Conservation (phyloP, 306 rosid species). For the Luffa acutangula region DNA sequence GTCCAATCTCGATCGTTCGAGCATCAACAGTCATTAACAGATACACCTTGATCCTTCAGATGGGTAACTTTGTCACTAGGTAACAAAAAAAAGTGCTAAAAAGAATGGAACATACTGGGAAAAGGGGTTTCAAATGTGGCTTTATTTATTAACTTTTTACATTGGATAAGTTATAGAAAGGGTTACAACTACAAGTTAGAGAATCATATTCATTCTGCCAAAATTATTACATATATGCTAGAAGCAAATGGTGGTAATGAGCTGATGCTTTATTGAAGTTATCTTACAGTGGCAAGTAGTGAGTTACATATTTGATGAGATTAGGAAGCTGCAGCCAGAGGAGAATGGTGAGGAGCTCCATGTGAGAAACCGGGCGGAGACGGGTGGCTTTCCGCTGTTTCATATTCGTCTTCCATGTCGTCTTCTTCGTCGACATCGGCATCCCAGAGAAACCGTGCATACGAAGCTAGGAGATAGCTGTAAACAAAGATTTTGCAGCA, state of each 20-base stretch:
- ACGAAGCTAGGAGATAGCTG: slow-evolving; percentile 66
- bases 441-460: slow-evolving; percentile 43
- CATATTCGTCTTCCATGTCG: slow-evolving; percentile 13
- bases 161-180: neutral
- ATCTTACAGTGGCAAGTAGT: neutral
- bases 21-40: neutral
- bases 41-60: neutral
- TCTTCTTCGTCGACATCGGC: slow-evolving; percentile 45
- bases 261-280: slow-evolving; percentile 1
- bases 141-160: neutral
- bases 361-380: slow-evolving; percentile 21
- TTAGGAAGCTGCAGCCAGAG: slow-evolving; percentile 37
- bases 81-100: neutral
- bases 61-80: neutral
- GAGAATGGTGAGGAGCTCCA: slow-evolving; percentile 31
- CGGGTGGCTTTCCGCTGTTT: slow-evolving; percentile 16
- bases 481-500: slow-evolving; percentile 1
- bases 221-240: neutral
- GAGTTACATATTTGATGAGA: neutral
- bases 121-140: neutral
- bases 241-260: neutral
- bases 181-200: neutral
- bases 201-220: neutral
- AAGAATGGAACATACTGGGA: neutral
- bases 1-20: neutral